A percentile compares a stretch with the other conserved stretches of the same genome.
Evolutionary conservation across 2,329 filamentous ascomycete species (phyloP).

Genomic region (Beauveria australis): DNA sequence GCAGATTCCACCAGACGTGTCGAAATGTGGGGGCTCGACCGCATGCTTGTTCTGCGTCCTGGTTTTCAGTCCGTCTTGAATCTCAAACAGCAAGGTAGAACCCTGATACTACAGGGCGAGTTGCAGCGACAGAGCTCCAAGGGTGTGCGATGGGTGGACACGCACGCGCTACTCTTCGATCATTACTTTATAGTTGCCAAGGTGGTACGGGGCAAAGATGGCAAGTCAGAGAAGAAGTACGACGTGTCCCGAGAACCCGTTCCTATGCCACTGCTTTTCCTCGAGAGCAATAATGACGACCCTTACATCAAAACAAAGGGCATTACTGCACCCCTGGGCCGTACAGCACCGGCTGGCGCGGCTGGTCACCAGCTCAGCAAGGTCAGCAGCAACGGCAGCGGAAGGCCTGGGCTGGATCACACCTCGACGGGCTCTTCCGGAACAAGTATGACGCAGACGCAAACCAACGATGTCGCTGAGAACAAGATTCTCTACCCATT

Average conservation of each 20-base stretch:
- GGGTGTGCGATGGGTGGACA: slow-evolving; percentile 88
- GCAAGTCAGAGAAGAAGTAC: slow-evolving; percentile 71
- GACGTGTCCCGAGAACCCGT: slow-evolving; percentile 94
- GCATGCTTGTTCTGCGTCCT: slow-evolving; percentile 75
- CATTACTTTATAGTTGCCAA: slow-evolving; percentile 95
- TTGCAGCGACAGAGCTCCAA: slow-evolving; percentile 82
- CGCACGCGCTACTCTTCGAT: slow-evolving; percentile 87
- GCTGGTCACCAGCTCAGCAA: slow-evolving; percentile 52
- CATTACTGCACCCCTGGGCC: slow-evolving; percentile 53
- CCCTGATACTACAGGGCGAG: slow-evolving; percentile 83
- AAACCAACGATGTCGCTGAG: slow-evolving; percentile 56
- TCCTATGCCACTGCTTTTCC: slow-evolving; percentile 87
- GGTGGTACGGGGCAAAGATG: slow-evolving; percentile 59
- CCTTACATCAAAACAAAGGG: slow-evolving; percentile 78
- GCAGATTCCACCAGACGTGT: slow-evolving; percentile 90
- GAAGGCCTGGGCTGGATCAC: slow-evolving; percentile 57
- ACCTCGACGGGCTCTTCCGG: slow-evolving; percentile 59
- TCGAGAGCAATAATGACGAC: slow-evolving; percentile 90
- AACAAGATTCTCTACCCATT: slow-evolving; percentile 88
- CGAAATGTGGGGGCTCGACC: slow-evolving; percentile 72
- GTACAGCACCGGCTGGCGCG: slow-evolving; percentile 53
- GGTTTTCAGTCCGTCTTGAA: slow-evolving; percentile 87
- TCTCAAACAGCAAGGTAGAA: slow-evolving; percentile 84
- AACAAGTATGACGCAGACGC: slow-evolving; percentile 29
- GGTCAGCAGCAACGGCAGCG: slow-evolving; percentile 41